These are phyloP conservation scores for Penicillium sp. DNA, from an alignment of 2,329 filamentous ascomycete species.

Conservation along the genomic window DNA sequence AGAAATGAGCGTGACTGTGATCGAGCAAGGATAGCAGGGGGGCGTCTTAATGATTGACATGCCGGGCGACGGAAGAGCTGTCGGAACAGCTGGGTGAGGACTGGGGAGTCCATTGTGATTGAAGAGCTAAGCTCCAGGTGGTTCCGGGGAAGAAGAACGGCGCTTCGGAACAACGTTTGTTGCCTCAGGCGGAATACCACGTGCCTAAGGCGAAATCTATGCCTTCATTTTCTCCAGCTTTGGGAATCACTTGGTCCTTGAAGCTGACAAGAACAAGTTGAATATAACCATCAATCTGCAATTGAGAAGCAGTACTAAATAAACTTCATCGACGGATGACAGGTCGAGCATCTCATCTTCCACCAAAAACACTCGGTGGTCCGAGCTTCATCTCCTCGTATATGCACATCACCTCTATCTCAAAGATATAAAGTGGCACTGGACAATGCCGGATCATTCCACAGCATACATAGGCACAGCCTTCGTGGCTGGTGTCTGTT, in stretches of 20 bases:
- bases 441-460: constrained; percentile 34
- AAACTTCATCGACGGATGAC: neutral
- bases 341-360: neutral
- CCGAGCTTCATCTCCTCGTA: constrained; percentile 38
- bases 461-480: constrained; percentile 63
- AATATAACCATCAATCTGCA: neutral
- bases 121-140: constrained; percentile 9
- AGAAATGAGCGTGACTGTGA: constrained; percentile 40
- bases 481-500: constrained; percentile 72
- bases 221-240: neutral
- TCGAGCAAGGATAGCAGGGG: constrained; percentile 24
- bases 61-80: constrained; percentile 77
- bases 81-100: constrained; percentile 75
- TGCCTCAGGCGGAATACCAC: constrained; percentile 10
- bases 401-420: constrained; percentile 11
- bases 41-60: constrained; percentile 56
- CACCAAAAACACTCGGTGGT: constrained; percentile 26
- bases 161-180: constrained; percentile 17
- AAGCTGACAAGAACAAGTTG: neutral
- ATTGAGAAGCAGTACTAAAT: neutral
- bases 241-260: neutral
- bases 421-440: constrained; percentile 12
- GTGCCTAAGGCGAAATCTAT: neutral
- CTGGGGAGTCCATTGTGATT: constrained; percentile 72
- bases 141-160: constrained; percentile 5